Percentiles rank a stretch among this genome's conserved stretches.
These are phyloP conservation scores for Aspergillus sp. DNA, from an alignment of 2,329 filamentous ascomycete species.

Conservation along the genomic window DNA sequence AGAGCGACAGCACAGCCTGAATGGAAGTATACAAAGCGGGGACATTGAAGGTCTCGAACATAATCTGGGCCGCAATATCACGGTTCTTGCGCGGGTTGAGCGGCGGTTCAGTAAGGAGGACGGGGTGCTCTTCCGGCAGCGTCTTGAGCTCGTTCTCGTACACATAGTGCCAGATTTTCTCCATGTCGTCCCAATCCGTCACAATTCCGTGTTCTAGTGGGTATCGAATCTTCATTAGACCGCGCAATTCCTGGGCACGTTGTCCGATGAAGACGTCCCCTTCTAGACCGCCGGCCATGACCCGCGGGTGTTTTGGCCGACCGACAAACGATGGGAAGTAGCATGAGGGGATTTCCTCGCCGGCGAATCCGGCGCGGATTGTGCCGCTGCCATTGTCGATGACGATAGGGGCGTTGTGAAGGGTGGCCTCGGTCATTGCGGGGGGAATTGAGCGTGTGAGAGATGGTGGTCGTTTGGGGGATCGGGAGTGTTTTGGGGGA, in stretches of 20 bases:
- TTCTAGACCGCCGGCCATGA: slow-evolving; percentile 93
- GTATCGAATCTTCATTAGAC: slow-evolving; percentile 91
- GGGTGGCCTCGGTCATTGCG: slow-evolving; percentile 62
- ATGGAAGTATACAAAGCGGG: slow-evolving; percentile 95
- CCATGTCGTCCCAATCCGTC: slow-evolving; percentile 99
- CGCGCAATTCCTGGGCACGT: slow-evolving; percentile 84
- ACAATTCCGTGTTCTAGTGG: slow-evolving; percentile 97
- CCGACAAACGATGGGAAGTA: slow-evolving; percentile 98
- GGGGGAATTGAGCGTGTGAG: slow-evolving; percentile 11
- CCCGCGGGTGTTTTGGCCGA: slow-evolving; percentile 89
- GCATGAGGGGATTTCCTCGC: slow-evolving; percentile 93
- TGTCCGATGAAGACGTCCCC: slow-evolving; percentile 97
- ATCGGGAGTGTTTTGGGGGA: slow-evolving; percentile 17
- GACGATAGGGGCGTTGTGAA: slow-evolving; percentile 97
- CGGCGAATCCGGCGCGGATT: slow-evolving; percentile 94
- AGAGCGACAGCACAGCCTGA: slow-evolving; percentile 92
- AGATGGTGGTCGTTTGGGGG: slow-evolving; percentile 3
- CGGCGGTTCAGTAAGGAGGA: slow-evolving; percentile 92
- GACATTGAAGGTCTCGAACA: slow-evolving; percentile 99
- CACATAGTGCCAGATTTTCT: slow-evolving; percentile 98
- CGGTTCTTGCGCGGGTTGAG: slow-evolving; percentile 94
- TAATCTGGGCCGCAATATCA: slow-evolving; percentile 92
- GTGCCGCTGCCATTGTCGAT: slow-evolving; percentile 99
- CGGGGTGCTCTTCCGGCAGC: slow-evolving; percentile 96
- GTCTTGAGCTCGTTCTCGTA: slow-evolving; percentile 96